A percentile compares a stretch with the other conserved stretches of the same genome.
These are phyloP conservation scores for Sugiyamaella japonica DNA, from an alignment of 1,139 yeast species.

Conservation along the genomic window DNA sequence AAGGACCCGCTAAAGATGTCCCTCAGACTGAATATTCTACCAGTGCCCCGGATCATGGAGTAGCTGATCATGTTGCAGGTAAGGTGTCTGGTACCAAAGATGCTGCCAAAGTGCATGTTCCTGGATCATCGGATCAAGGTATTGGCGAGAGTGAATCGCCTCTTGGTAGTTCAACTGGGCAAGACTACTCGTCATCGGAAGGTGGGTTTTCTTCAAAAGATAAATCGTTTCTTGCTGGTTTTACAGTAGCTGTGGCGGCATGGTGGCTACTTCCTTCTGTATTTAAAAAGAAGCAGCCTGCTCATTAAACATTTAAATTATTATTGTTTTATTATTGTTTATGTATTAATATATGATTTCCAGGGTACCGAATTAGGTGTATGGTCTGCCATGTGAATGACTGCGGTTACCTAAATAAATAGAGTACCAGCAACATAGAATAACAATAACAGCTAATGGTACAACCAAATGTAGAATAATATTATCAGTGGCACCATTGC, in stretches of 20 bases:
- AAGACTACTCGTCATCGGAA: background rate
- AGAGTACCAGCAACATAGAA: no score
- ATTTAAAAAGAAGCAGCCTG: constrained; percentile 23
- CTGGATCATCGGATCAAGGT: constrained; percentile 16
- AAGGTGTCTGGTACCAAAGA: constrained; percentile 24
- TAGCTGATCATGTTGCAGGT: constrained; percentile 24
- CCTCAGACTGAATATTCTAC: constrained; percentile 30
- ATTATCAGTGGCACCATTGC: no score
- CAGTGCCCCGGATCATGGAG: constrained; percentile 33
- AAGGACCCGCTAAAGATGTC: constrained; percentile 27
- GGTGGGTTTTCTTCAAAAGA: constrained; percentile 33
- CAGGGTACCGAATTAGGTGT: no score
- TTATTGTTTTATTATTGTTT: background rate
- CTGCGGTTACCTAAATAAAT: no score
- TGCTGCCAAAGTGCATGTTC: constrained; percentile 22
- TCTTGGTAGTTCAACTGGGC: background rate
- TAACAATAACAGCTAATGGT: no score
- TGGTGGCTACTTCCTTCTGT: constrained; percentile 39
- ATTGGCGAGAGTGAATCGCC: constrained; percentile 21
- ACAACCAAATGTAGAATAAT: no score
- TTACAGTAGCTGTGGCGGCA: constrained; percentile 38
- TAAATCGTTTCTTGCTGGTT: constrained; percentile 35
- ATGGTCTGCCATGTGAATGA: background rate
- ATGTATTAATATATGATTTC: background rate
- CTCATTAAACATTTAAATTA: background rate